Evolutionary conservation across 305 asterid species (phyloP), one percentile per base, ranked within the genome.

Genomic region (Fraxinus albicans): DNA sequence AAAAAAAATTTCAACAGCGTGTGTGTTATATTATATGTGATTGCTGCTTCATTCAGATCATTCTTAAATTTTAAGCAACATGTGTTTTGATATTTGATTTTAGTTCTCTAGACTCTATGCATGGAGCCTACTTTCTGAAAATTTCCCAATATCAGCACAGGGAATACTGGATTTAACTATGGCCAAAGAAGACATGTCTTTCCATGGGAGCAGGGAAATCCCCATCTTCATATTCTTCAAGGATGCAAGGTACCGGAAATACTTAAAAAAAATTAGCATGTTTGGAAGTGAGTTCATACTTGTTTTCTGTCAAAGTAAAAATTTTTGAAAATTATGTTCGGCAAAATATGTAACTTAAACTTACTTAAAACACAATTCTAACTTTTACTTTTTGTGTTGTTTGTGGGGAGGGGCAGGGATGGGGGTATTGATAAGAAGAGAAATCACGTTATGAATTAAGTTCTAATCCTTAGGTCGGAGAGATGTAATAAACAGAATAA

Each of bases 201-300:
- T 69, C 38, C 38, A 13, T 29, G 75, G 75, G 21, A 29, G 75
- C 75, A 69, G 38, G 19, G 19, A 69, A 25, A 80, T 17, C 73
- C 88, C 93, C 29, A 63, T 77, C 76, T 86, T 65, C 86, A 44
- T 92, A 9, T 88, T 90, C 84, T 86, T 88, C 33, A 88, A 83
- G 77, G 92, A 87, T 79, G 83, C 85, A 79, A 88, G 96, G 96
- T 89, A 77, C 7, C 9, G 75, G 35, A 12, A 29, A 69, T 29
- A 69, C 40, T 69, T 25, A 69, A 69, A 25, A 25, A 40, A 40
- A 40, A 1, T 40, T 40, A 67, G 19, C 74, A 27, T 27, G 19
- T 67, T 67, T 67, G 72, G 10, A 63, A 63, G 72, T 21, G 21
- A 63, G 13, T 63, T 21, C 13, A 21, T 3, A 27, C 38, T 27